These are phyloP conservation scores for Aureobasidium sp. DNA, from an alignment of 2,329 filamentous ascomycete genomes.

Conservation along the genomic window DNA sequence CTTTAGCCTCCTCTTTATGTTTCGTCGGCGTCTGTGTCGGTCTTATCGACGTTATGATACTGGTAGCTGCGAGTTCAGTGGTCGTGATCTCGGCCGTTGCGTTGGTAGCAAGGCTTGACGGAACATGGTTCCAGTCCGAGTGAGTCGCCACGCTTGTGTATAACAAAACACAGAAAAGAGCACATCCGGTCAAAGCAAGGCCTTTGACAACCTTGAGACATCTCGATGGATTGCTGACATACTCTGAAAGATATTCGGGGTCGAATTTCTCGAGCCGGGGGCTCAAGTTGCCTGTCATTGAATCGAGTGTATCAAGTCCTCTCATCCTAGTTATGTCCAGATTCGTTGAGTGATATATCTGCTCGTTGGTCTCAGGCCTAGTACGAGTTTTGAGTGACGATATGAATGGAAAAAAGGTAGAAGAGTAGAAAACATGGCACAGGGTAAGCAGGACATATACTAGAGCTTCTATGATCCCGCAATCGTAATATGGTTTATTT, in stretches of 20 bases:
- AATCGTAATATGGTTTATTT: background rate
- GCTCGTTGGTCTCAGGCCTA: no score
- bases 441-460: background rate
- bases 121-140: conserved; percentile 9
- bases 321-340: background rate
- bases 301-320: conserved; percentile 10
- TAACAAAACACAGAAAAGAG: background rate
- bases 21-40: background rate
- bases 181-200: conserved; percentile 8
- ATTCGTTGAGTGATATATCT: background rate
- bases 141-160: conserved; percentile 1
- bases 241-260: background rate
- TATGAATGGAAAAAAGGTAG: background rate
- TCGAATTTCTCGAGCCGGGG: conserved; percentile 5
- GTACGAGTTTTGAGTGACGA: background rate
- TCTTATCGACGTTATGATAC: background rate
- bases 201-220: conserved; percentile 1
- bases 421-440: background rate
- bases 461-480: background rate
- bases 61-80: background rate
- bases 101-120: background rate
- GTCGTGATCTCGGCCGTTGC: background rate
- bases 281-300: conserved; percentile 9
- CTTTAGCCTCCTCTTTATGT: background rate
- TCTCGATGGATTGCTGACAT: conserved; percentile 9